These are phyloP conservation scores for Fusarium denticulatum DNA, from an alignment of 2,329 filamentous ascomycete genomes.

Conservation along the genomic window DNA sequence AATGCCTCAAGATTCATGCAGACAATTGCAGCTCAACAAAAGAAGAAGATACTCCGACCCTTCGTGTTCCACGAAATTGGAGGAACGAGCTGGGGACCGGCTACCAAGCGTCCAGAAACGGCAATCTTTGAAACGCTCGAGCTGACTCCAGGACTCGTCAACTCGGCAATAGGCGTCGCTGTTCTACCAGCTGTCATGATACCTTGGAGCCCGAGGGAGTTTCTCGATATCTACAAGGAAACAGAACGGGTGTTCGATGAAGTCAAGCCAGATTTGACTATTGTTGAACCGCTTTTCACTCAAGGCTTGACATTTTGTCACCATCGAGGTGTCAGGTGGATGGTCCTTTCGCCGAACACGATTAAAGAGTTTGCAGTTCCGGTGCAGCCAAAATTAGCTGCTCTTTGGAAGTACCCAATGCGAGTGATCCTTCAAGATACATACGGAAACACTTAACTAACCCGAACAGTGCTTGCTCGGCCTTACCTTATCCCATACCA, in stretches of 20 bases:
- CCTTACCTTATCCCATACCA: background rate
- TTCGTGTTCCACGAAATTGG: background rate
- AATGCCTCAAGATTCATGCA: background rate
- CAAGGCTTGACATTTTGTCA: background rate
- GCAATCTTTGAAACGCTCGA: background rate
- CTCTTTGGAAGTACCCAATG: background rate
- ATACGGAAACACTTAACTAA: accelerated
- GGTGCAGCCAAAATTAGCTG: background rate
- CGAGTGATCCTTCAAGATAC: accelerated
- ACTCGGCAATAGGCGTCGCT: background rate
- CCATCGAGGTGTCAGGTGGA: background rate
- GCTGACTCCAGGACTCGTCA: background rate
- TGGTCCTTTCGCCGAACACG: background rate
- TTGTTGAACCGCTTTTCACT: background rate
- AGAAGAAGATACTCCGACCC: accelerated
- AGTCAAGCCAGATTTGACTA: background rate
- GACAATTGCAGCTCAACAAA: background rate
- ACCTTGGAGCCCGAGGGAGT: background rate
- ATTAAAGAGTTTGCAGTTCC: background rate
- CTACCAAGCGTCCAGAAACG: background rate
- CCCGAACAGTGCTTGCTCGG: background rate
- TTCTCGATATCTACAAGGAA: background rate
- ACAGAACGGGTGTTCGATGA: background rate
- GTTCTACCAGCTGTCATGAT: background rate
- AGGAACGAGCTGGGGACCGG: background rate